Evolutionary conservation across 2,329 filamentous ascomycete genomes (phyloP).

Genomic region (Fusarium siculi): DNA sequence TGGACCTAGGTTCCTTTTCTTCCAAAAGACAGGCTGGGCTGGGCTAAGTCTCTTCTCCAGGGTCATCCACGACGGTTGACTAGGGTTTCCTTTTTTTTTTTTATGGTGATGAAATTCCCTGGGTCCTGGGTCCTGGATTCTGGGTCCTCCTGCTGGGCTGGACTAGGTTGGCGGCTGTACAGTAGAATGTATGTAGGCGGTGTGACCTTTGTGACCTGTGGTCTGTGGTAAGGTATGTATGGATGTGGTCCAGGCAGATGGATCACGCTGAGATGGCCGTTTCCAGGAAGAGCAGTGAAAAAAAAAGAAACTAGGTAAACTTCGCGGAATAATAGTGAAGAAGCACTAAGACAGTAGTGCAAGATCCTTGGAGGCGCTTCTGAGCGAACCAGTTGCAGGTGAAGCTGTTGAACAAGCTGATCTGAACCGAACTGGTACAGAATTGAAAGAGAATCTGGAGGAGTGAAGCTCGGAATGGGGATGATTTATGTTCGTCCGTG

Average conservation of each 20-base stretch:
- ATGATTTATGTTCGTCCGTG: conserved; percentile 47
- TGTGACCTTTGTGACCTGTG: conserved; percentile 38
- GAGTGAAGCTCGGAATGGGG: conserved; percentile 40
- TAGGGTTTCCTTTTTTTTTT: conserved; percentile 42
- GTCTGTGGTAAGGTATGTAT: conserved; percentile 35
- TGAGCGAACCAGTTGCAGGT: conserved; percentile 43
- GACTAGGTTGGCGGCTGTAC: not conserved
- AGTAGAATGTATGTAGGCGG: conserved; percentile 38
- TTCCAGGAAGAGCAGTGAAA: conserved; percentile 28
- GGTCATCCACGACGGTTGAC: conserved; percentile 44
- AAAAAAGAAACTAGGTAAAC: conserved; percentile 19
- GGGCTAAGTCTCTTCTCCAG: conserved; percentile 36
- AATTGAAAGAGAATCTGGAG: conserved; percentile 17
- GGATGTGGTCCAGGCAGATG: conserved; percentile 40
- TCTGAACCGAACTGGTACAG: conserved; percentile 39
- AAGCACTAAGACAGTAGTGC: conserved; percentile 45
- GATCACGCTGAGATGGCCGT: conserved; percentile 42
- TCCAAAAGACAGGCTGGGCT: conserved; percentile 40
- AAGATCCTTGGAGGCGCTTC: conserved; percentile 34
- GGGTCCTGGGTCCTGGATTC: conserved; percentile 39
- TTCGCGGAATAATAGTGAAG: conserved; percentile 39
- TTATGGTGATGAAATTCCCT: conserved; percentile 43
- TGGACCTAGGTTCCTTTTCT: conserved; percentile 28
- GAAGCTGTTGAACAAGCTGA: conserved; percentile 37
- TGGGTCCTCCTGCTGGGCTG: conserved; percentile 39